Percentiles rank a stretch among this genome's conserved stretches.
Evolutionary conservation across 2,329 filamentous ascomycete species (phyloP).

Genomic region (Fusarium chaquense): DNA sequence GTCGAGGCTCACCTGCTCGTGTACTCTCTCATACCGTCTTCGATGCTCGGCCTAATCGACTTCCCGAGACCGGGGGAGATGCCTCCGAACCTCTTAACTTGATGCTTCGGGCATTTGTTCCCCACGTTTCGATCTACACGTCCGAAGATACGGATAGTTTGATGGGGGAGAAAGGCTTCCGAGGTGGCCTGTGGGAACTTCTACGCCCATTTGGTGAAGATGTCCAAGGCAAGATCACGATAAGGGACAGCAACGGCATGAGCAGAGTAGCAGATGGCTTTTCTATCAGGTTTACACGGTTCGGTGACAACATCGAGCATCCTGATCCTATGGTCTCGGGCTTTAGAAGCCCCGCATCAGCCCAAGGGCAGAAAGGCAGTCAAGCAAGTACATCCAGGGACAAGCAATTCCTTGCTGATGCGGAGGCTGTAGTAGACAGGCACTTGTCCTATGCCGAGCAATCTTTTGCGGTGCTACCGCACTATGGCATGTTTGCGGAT

Average conservation of each 20-base stretch:
- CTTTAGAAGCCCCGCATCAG: conserved; percentile 52
- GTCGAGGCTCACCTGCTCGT: conserved; percentile 68
- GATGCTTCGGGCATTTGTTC: conserved; percentile 87
- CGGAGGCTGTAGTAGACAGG: conserved; percentile 83
- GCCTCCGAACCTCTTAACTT: conserved; percentile 70
- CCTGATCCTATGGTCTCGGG: conserved; percentile 57
- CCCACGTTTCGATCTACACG: conserved; percentile 87
- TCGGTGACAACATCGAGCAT: conserved; percentile 70
- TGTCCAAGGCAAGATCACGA: conserved; percentile 86
- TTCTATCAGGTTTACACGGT: conserved; percentile 83
- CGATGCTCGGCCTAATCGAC: conserved; percentile 58
- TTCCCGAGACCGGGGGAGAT: conserved; percentile 59
- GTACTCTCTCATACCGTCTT: conserved; percentile 70
- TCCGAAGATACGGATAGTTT: conserved; percentile 87
- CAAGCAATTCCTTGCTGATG: conserved; percentile 64
- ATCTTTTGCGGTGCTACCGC: conserved; percentile 56
- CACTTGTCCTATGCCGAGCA: conserved; percentile 83
- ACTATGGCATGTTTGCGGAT: conserved; percentile 55
- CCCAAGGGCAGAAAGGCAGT: conserved; percentile 50
- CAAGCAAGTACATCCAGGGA: conserved; percentile 50
- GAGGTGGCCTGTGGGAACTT: conserved; percentile 83
- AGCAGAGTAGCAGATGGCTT: conserved; percentile 90
- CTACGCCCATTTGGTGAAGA: conserved; percentile 91
- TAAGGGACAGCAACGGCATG: conserved; percentile 89
- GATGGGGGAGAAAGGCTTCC: conserved; percentile 84